Evolutionary conservation across 2,329 filamentous ascomycete genomes (phyloP), one percentile per base, ranked within the genome.

Genomic region (Magnaporthiopsis incrustans): DNA sequence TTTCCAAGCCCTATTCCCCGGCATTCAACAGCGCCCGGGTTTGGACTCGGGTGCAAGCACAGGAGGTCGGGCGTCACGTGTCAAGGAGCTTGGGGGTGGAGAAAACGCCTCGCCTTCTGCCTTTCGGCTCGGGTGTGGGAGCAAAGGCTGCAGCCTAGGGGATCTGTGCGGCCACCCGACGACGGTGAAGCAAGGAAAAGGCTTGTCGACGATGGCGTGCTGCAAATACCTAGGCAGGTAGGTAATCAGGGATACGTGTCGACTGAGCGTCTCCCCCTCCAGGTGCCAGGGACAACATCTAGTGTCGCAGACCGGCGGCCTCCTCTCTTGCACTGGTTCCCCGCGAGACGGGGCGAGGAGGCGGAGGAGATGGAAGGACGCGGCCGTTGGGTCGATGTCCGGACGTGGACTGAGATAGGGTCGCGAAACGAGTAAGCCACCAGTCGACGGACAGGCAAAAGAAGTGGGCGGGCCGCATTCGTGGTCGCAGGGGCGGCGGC

Each of bases 401-500:
- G 38, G 38, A 18, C 38, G 18, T 18, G 38, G 15, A 44, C 30
- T 5, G 30, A 30, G 1, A 18, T 44, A 14, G 44, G 44, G 22
- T 10, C 44, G 22, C n/a, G n/a, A 4, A 3, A 22, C n/a, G 22
- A 53, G 44, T n/a, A 53, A 53, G 44, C 44, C 44, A 53, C 44
- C 22, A 22, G 44, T 53, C 44, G 44, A 6, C 35, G 35, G 38
- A 4, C 44, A 25, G 35, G 35, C 12, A 53, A 53, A 25, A 53
- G 6, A 53, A 53, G n/a, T 53, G 44, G 44, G 44, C 44, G 4
- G 44, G 44, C 44, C 44, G 44, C 44, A 25, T 53, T n/a, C 14
- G 22, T 6, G 44, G 44, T 53, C 44, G 44, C 44, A 53, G 44
- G 44, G 44, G 44, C 44, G 44, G 59, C 59, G 59, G 59, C 59